A percentile compares a stretch with the other conserved stretches of the same genome.
phyloP scores from a whole-genome alignment of 169 alveolate genomes.

The Plasmodium vivax region DNA sequence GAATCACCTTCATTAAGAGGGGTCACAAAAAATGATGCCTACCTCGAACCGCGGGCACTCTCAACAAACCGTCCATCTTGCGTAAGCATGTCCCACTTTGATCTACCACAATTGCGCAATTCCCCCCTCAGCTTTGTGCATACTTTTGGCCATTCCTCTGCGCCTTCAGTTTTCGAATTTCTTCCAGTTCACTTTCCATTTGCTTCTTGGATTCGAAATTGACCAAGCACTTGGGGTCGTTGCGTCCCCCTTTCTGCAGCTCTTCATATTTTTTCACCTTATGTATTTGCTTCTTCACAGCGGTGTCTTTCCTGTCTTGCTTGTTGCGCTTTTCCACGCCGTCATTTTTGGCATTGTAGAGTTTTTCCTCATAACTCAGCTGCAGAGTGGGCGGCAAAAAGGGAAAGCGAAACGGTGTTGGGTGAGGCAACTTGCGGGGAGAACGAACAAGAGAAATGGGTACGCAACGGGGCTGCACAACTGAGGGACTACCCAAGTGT shows the following conservation, averaged over 20 bases:
- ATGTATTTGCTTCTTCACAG: conserved; percentile 41
- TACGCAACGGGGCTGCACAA: neutral
- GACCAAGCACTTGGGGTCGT: conserved; percentile 28
- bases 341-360: conserved; percentile 55
- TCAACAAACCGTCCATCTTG: neutral
- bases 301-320: conserved; percentile 25
- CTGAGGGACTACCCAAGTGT: neutral
- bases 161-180: conserved; percentile 47
- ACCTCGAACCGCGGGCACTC: neutral
- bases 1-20: neutral
- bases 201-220: conserved; percentile 55
- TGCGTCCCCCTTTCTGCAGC: conserved; percentile 30
- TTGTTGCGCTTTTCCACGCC: conserved; percentile 64
- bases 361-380: conserved; percentile 51
- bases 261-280: conserved; percentile 48
- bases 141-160: neutral
- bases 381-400: neutral
- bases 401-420: neutral
- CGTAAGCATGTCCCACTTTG: neutral
- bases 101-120: neutral
- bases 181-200: conserved; percentile 60
- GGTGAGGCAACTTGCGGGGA: neutral
- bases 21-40: neutral
- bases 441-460: neutral
- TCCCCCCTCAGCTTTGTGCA: neutral